Base-by-base conservation (phyloP, 805 yeast genomes). In the Teunomyces tritomae region DNA sequence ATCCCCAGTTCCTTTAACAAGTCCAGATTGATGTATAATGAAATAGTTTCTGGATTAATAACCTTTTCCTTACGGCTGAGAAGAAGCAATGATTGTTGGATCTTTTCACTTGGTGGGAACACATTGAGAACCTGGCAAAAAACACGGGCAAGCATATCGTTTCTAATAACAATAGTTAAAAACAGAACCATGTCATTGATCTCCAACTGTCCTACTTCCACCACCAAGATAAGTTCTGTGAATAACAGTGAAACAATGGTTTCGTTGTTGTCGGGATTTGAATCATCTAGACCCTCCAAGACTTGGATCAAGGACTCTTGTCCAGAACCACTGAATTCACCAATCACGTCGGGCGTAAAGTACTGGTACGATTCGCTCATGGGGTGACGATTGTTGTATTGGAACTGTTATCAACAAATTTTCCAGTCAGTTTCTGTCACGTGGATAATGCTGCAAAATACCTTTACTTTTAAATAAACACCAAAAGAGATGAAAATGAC, bases 91-190 rank as follows among this genome's bases (percentile, higher is more conserved):
- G 71, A 53, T 7, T 53, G 44, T 26, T 55, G 54, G 11, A 67
- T 48, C 2, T 51, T 39, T 5, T 56, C 61, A 4, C 61, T 45
- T 4, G 55, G 45, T 8, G 76, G 76, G 33, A 73, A 71, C 6
- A 69, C 68, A 52, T 71, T 68, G 13, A 68, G 53, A 1, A 71
- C 70, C 46, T 67, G 72, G 46, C 75, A 71, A 45, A 73, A 71
- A 2, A 57, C 49, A 8, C 60, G 55, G 11, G 77, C 76, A 3
- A 54, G 45, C 8, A 54, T 54, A 39, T 70, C 75, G 28, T 59
- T 62, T 24, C 57, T 64, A 43, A 72, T 65, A 17, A 65, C 61
- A 3, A 53, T 27, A 13, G 59, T 51, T 33, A 71, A 51, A 45
- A 68, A 65, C 17, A 54, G 54, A 5, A 57, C 48, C 14, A 66